Percentiles rank a stretch among this genome's conserved stretches.
Conservation (phyloP, 805 yeast genomes). For the Pichia rugopelliculosa region DNA sequence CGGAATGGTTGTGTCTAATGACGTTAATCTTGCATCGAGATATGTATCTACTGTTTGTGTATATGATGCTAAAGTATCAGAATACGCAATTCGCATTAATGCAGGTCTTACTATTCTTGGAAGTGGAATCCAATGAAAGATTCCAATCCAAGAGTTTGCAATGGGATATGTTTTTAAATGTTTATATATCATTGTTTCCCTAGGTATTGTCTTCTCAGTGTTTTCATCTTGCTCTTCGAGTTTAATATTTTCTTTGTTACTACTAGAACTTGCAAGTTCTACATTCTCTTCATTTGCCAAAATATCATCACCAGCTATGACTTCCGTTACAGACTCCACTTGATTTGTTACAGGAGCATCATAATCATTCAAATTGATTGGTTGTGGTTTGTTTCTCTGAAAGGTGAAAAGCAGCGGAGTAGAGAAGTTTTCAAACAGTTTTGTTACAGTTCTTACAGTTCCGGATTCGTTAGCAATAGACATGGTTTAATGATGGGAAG, state of each 20-base stretch:
- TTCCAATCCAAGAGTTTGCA: slow-evolving; percentile 29
- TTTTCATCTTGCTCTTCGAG: neutral
- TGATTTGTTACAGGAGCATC: neutral
- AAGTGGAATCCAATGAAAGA: slow-evolving; percentile 20
- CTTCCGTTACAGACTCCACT: neutral
- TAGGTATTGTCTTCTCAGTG: slow-evolving; percentile 7
- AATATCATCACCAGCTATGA: too few relatives aligned
- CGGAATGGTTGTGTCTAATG: slow-evolving; percentile 56
- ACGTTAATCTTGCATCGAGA: slow-evolving; percentile 42
- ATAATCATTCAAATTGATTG: too few relatives aligned
- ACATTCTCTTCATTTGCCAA: too few relatives aligned
- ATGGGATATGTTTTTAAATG: slow-evolving; percentile 45
- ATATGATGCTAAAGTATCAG: slow-evolving; percentile 17
- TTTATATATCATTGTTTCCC: slow-evolving; percentile 28
- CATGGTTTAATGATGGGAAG: neutral
- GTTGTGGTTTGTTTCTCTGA: neutral
- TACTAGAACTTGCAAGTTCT: neutral
- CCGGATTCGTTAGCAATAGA: slow-evolving; percentile 3
- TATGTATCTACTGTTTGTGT: slow-evolving; percentile 36
- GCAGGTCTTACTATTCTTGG: slow-evolving; percentile 22
- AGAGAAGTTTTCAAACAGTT: slow-evolving; percentile 2
- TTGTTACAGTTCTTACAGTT: neutral
- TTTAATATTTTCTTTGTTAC: neutral
- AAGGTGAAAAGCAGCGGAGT: neutral
- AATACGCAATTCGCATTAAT: slow-evolving; percentile 20